phyloP scores from a whole-genome alignment of 2,329 filamentous ascomycete genomes.

The Juglanconis sp. region DNA sequence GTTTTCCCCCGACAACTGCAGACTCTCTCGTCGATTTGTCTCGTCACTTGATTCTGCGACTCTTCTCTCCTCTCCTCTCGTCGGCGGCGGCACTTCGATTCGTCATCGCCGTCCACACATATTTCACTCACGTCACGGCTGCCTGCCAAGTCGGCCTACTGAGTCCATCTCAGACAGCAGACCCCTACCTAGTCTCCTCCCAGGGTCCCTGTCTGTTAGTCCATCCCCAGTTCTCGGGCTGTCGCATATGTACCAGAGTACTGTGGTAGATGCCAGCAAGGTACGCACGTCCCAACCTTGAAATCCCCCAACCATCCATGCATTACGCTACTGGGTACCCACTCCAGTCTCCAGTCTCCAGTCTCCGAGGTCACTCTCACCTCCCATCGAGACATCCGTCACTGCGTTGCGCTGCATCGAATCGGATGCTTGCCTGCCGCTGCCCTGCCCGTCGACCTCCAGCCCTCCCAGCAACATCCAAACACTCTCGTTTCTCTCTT shows the following conservation, averaged over 20 bases:
- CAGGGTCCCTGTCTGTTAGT: slow-evolving; percentile 12
- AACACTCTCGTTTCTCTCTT: slow-evolving; percentile 3
- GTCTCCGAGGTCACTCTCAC: slow-evolving; percentile 15
- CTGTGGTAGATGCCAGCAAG: background rate
- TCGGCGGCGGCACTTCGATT: background rate
- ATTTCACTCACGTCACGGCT: background rate
- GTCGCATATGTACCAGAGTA: background rate
- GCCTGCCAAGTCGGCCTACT: slow-evolving; percentile 4
- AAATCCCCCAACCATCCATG: background rate
- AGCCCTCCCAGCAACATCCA: slow-evolving; percentile 7
- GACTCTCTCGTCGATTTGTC: background rate
- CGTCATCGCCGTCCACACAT: background rate
- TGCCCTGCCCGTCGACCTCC: slow-evolving; percentile 12
- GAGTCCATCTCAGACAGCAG: slow-evolving; percentile 7
- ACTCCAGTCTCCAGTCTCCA: slow-evolving; percentile 7
- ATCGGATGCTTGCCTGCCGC: slow-evolving; percentile 18
- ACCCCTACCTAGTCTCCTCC: slow-evolving; percentile 4
- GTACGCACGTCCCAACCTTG: slow-evolving; percentile 12
- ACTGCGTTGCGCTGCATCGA: slow-evolving; percentile 13
- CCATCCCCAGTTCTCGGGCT: background rate
- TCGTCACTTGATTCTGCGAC: background rate
- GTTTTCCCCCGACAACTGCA: background rate
- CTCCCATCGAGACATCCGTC: slow-evolving; percentile 13
- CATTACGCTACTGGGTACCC: background rate
- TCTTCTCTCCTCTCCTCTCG: background rate